Evolutionary conservation across 2,329 filamentous ascomycete genomes (phyloP).

Genomic region (Ilyonectria mors-panacis): DNA sequence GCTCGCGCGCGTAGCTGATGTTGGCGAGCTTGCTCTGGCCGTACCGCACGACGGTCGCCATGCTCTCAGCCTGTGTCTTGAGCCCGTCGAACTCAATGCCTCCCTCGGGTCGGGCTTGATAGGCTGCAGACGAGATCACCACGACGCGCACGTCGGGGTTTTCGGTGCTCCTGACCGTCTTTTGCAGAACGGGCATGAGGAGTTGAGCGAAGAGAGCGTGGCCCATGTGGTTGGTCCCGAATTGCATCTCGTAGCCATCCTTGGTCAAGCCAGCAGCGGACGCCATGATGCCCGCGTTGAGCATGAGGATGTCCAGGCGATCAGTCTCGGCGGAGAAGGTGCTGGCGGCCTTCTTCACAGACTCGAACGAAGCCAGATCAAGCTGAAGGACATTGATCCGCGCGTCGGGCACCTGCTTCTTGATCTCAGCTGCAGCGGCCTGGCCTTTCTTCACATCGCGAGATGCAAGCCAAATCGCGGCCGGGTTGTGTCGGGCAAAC

Average conservation of each 20-base stretch:
- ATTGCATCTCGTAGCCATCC: conserved; percentile 64
- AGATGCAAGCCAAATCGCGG: conserved; percentile 37
- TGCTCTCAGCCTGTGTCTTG: not conserved
- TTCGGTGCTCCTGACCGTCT: conserved; percentile 41
- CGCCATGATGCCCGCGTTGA: conserved; percentile 49
- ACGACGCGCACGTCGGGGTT: conserved; percentile 50
- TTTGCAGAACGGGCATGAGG: conserved; percentile 50
- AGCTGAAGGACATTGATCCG: conserved; percentile 55
- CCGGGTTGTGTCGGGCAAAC: conserved; percentile 24
- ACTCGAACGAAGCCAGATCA: conserved; percentile 62
- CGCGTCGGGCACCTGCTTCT: conserved; percentile 38
- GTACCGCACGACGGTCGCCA: conserved; percentile 3
- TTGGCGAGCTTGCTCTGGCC: conserved; percentile 18
- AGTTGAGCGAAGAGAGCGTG: conserved; percentile 61
- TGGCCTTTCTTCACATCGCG: conserved; percentile 55
- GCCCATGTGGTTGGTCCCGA: conserved; percentile 66
- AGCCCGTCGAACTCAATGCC: conserved; percentile 6
- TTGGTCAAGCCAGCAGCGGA: conserved; percentile 9
- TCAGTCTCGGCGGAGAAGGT: conserved; percentile 51
- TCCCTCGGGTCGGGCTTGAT: not conserved
- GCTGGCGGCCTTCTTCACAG: conserved; percentile 57
- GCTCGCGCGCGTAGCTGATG: conserved; percentile 1
- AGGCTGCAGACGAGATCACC: conserved; percentile 6
- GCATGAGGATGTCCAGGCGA: conserved; percentile 59
- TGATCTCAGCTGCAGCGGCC: conserved; percentile 55